Base-by-base conservation (phyloP, 768 basidiomycete genomes). In the Serendipita indica region DNA sequence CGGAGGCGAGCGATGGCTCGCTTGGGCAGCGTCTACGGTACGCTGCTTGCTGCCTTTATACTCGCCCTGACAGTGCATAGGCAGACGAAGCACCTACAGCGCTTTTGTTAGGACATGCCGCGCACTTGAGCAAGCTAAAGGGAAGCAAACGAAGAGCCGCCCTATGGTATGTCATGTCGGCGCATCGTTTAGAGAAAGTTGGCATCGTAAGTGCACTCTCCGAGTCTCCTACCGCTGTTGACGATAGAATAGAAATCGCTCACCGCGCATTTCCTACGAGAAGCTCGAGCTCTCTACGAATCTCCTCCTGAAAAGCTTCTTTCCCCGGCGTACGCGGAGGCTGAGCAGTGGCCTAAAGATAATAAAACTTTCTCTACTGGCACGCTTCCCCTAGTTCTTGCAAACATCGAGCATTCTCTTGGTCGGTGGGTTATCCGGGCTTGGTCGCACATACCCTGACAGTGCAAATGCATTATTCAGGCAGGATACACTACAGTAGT, bases 401-500 rank as follows among this genome's bases (percentile, higher is more conserved):
- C 84, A 43, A 82, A 82, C 5, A 82, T 91, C 32, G 86, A 89
- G 61, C 84, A 89, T 69, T 81, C 88, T 14, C 70, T 91, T 63
- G 89, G 88, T 83, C 67, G 33, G 69, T 64, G 12, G 56, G 33
- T 18, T 57, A 25, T 57, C 57, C 2, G 56, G 13, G 14, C 57
- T 14, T 41, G 10, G 28, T 18, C 25, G 35, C 39, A 37, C 49
- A 16, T 34, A 37, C 57, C 13, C 39, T 57, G 62, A 46, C 43
- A 56, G 18, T 62, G 54, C 12, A 43, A 58, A 60, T 56, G 49
- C 13, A 12, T 43, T 39, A 25, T 18, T 46, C 57, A 89, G 94
- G 89, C 33, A 77, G 93, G 37, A 71, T 98, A 61, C 72, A 91
- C 35, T 98, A 96, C 68, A 90, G 89, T 0, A 84, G 86, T n/a